Conservation (phyloP, 768 basidiomycete genomes). For the Lactarius sanguifluus region DNA sequence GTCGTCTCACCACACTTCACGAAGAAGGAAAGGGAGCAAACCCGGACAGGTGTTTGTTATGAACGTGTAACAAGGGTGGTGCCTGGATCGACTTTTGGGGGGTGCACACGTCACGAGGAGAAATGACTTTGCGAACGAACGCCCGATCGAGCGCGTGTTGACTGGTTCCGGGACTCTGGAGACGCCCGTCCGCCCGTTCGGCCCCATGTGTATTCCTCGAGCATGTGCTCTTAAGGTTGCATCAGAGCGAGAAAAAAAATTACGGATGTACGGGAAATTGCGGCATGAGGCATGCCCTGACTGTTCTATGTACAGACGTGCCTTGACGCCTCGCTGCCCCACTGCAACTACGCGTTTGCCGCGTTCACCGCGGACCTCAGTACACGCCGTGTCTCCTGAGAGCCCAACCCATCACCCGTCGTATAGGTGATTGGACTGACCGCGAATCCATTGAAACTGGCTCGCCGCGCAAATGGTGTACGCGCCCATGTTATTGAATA, state of each 20-base stretch:
- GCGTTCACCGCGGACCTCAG: constrained; percentile 49
- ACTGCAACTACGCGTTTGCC: constrained; percentile 17
- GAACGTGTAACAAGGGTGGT: constrained; percentile 20
- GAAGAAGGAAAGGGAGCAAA: constrained; percentile 4
- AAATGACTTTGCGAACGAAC: constrained; percentile 23
- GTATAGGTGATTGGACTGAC: constrained; percentile 80
- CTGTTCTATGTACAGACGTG: constrained; percentile 14
- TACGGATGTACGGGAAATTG: constrained; percentile 27
- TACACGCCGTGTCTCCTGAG: constrained; percentile 50
- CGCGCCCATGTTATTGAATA: constrained; percentile 98
- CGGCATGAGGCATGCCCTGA: constrained; percentile 17
- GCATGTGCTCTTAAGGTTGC: constrained; percentile 19
- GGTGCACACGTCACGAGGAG: constrained; percentile 30
- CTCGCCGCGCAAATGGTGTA: constrained; percentile 98
- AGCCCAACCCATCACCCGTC: constrained; percentile 52
- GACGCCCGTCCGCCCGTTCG: constrained; percentile 5
- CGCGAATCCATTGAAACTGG: constrained; percentile 93
- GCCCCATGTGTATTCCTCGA: constrained; percentile 21
- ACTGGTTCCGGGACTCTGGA: constrained; percentile 21
- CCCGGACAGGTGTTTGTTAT: constrained; percentile 11
- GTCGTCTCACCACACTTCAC: constrained; percentile 1
- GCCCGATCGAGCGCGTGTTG: constrained; percentile 22
- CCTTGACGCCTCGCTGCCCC: constrained; percentile 11
- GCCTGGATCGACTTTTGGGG: constrained; percentile 29
- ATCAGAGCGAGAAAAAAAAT: constrained; percentile 15